Evolutionary conservation across 345 rosid genomes (phyloP), one percentile per base, ranked within the genome.

Genomic region (Ceriops zippeliana): DNA sequence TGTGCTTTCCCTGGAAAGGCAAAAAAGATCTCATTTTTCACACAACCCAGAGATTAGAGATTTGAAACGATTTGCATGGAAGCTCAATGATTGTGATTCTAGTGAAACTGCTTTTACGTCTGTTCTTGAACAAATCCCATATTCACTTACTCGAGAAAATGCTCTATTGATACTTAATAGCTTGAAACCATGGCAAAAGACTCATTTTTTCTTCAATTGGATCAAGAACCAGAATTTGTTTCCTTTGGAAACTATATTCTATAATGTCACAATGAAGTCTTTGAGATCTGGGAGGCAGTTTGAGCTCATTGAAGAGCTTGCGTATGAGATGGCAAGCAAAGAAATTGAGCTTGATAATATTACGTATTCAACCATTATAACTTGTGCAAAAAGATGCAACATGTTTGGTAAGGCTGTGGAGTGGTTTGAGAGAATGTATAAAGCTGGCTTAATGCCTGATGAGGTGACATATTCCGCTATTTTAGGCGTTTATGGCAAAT

Each of bases 341-440:
- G 89, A 73, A 56, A 75, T 91, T 75, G 83, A 80, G 81, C 97
- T 89, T 79, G 95, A 93, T 79, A 93, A 91, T 79, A 86, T 93
- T 63, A 91, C 98, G 16, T 93, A 93, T 78, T 93, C 98, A 1
- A 93, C 98, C 17, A 93, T 93, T 63, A 93, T 91, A 57, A 82
- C 92, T 67, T 83, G 96, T 75, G 98, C 98, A 6, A 93, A 87
- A 62, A 86, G 88, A 72, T 88, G 96, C 66, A 79, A 75, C 54
- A 81, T 68, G 56, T 91, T 86, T 72, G 78, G 91, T 63, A 87
- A 91, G 74, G 97, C 97, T 26, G 83, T 95, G 58, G 90, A 91
- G 52, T 91, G 97, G 98, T 91, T 91, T 76, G 96, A 89, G 84
- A 82, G 89, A 63, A 89, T 91, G 96, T 91, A 91, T 63, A 89